Base-by-base conservation (phyloP, 768 basidiomycete genomes). In the Trametes meyenii region DNA sequence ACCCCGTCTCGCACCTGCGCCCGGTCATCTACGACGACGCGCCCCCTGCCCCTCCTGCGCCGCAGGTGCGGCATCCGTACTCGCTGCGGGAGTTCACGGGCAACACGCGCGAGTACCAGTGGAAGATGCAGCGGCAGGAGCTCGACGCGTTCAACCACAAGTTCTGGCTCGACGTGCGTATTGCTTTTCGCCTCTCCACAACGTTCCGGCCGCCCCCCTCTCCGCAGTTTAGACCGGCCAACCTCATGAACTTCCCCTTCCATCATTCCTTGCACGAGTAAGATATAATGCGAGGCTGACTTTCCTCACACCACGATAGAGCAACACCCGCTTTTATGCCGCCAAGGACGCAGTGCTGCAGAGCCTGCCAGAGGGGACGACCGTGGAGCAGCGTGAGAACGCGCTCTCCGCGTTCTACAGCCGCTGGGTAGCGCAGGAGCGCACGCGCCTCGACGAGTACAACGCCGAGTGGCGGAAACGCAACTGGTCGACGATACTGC, bases 161-260 rank as follows among this genome's bases (percentile, higher is more conserved):
- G 17, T 94, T 92, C 71, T 94, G 92, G 92, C 73, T 84, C 55
- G 87, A 93, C 55, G 92, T 93, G 70, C 66, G 89, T 44, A 44
- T 1, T 39, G 6, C 26, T 10, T 40, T 6, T 13, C 50, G 39
- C 2, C 11, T 29, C 23, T 40, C 38, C 24, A 29, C 5, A n/a
- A 6, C 19, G 67, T n/a, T 23, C 23, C 21, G 35, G 40, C 45
- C 46, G 19, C 7, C 14, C 43, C 49, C 38, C 21, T 36, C 45
- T 26, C 10, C 46, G 5, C 17, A 35, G 8, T 26, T 12, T 5
- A 5, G 21, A 4, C 21, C 7, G 21, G 26, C n/a, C n/a, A n/a
- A n/a, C n/a, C n/a, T n/a, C n/a, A n/a, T n/a, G n/a, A n/a, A n/a
- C n/a, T n/a, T n/a, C n/a, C n/a, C n/a, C n/a, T n/a, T n/a, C n/a